Evolutionary conservation across 73 alveolate species (phyloP), one percentile per base, ranked within the genome.

Genomic region (Paramecium sonneborni): DNA sequence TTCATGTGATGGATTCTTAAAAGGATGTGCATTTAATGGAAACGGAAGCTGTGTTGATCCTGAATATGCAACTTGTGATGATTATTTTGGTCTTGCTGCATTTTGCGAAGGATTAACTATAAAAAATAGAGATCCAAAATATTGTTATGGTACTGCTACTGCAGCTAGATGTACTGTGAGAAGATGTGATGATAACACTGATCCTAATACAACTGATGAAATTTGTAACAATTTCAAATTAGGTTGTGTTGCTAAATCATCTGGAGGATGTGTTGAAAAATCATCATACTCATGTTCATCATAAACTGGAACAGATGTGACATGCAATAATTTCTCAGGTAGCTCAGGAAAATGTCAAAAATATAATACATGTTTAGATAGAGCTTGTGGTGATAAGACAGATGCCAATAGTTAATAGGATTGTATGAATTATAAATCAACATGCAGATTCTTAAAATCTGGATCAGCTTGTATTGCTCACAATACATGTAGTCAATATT

Each of bases 1-100:
- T 20, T 23, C 18, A 34, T 72, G 86, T 9, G 44, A 37, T 72
- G 38, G 57, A 15, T 72, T 72, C 57, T 72, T 72, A 38, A 6
- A 8, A 4, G 87, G 87, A 28, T 74, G 87, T 35, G 58, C 5
- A 10, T 74, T 12, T 74, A 38, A 74, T 74, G 87, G 87, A 74
- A 34, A 74, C 5, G 68, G 7, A 32, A 35, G 58, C 20, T 74
- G 87, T 39, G 58, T 39, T 12, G 39, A 62, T 62, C 12, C 28
- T 14, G 39, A 26, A 2, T 7, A 15, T 1, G 86, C 84, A 3
- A 62, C 44, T 62, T 62, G 84, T 26, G 11, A 15, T 6, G 48
- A 62, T 62, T 62, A 30, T 62, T 62, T 1, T 62, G 44, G 44
- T 6, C 46, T 10, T 30, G 1, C 48, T 6, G 20, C 84, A 62